phyloP scores from a whole-genome alignment of 2,329 filamentous ascomycete genomes.

The Ceratocystis diversiconidia region DNA sequence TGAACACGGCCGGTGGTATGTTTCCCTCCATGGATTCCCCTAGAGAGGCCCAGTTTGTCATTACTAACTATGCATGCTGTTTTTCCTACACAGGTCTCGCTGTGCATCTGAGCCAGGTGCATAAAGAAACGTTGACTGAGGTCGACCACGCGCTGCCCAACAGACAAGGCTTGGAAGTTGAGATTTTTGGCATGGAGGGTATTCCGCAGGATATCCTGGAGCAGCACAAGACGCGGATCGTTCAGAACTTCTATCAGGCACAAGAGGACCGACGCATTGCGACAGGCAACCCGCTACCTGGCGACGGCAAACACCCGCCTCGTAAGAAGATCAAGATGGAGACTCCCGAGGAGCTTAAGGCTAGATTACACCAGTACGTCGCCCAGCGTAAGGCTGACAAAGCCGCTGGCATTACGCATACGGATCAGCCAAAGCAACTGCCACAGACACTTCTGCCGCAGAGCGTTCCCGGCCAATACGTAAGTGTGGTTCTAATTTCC shows the following conservation, averaged over 20 bases:
- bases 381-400: conserved; percentile 50
- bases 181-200: conserved; percentile 98
- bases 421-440: neutral
- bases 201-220: conserved; percentile 75
- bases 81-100: conserved; percentile 51
- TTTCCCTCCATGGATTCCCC: conserved; percentile 14
- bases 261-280: conserved; percentile 68
- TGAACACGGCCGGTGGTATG: conserved; percentile 90
- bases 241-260: conserved; percentile 70
- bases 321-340: conserved; percentile 62
- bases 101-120: conserved; percentile 96
- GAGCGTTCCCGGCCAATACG: conserved; percentile 11
- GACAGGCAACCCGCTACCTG: conserved; percentile 71
- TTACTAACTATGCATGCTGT: conserved; percentile 6
- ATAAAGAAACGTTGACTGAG: conserved; percentile 76
- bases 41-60: neutral
- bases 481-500: conserved; percentile 1
- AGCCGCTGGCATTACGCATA: conserved; percentile 27
- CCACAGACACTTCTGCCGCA: conserved; percentile 1
- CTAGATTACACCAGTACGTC: conserved; percentile 63
- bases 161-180: conserved; percentile 70
- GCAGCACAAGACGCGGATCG: conserved; percentile 74
- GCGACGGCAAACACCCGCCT: conserved; percentile 48
- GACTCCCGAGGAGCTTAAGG: conserved; percentile 62
- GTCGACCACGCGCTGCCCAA: conserved; percentile 90